These are phyloP conservation scores for Corynespora cassiicola DNA, from an alignment of 2,329 filamentous ascomycete species.

Conservation along the genomic window DNA sequence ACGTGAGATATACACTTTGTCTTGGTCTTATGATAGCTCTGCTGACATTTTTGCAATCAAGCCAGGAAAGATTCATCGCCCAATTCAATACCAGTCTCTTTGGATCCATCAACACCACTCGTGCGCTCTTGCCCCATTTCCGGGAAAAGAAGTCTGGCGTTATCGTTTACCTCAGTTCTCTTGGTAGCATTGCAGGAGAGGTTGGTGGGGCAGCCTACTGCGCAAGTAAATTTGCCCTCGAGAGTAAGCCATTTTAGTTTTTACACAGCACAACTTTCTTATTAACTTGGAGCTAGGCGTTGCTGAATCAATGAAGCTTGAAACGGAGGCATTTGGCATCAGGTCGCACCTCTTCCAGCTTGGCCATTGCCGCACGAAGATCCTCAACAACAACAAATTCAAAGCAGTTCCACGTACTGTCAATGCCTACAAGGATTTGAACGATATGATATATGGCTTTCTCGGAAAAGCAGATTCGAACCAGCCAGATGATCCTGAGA, in stretches of 20 bases:
- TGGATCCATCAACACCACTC: constrained; percentile 46
- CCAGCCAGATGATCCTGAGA: constrained; percentile 23
- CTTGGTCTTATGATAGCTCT: too few relatives aligned
- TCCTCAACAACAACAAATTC: constrained; percentile 32
- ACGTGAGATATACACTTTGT: constrained; percentile 6
- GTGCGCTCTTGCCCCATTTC: constrained; percentile 47
- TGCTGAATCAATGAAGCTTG: constrained; percentile 15
- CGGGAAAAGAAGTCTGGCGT: constrained; percentile 41
- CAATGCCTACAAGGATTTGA: constrained; percentile 19
- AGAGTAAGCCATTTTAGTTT: constrained; percentile 5
- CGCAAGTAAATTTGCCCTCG: constrained; percentile 16
- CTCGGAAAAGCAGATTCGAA: constrained; percentile 8
- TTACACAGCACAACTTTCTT: background rate
- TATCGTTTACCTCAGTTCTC: constrained; percentile 46
- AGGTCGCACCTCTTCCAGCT: constrained; percentile 44
- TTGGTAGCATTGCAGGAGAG: constrained; percentile 13
- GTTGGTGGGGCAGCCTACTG: constrained; percentile 21
- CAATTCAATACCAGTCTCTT: constrained; percentile 50
- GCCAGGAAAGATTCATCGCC: constrained; percentile 46
- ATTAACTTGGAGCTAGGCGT: constrained; percentile 5
- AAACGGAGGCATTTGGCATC: constrained; percentile 43
- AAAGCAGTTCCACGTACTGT: constrained; percentile 18
- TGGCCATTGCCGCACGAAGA: constrained; percentile 43
- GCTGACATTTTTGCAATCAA: too few relatives aligned
- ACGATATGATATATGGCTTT: constrained; percentile 27